Evolutionary conservation across 345 rosid species (phyloP), one percentile per base, ranked within the genome.

Genomic region (Ceriops decandra): DNA sequence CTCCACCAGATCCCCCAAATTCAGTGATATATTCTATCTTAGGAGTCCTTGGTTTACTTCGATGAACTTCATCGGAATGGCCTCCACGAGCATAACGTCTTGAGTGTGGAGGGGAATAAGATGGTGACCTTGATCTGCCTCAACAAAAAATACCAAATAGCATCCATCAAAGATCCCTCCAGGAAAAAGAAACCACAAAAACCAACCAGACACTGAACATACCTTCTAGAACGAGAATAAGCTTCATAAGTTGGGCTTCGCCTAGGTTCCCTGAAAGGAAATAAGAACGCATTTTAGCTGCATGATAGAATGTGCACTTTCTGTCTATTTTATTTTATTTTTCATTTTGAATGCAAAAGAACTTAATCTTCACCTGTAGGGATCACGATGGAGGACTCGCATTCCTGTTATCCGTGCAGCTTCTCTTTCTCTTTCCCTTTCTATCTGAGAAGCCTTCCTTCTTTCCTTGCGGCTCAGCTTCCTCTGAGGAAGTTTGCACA

Each of bases 391-490:
- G 58, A 87, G 83, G 69, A 84, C 85, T 63, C 85, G 82, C 27
- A 85, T 82, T 72, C 95, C 99, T 2, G 84, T 76, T 73, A 76
- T 62, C 64, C 96, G 70, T 27, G 92, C 83, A 66, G 88, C 82
- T 77, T 88, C 99, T 80, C 87, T 85, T 74, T 95, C 97, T 81
- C 82, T 87, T 77, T 95, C 97, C 83, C 98, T 90, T 79, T 88
- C 99, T 69, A 86, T 81, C 70, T 91, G 95, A 67, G 98, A 95
- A 72, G 89, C 96, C 81, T 95, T 95, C 68, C 96, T 88, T 81
- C 99, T 87, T 84, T 95, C 99, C 75, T 95, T 95, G 19, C 99
- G 96, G 82, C 99, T 95, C 46, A 95, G 79, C 76, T 95, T 95
- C 78, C 87, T 87, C 99, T 95, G 73, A 74, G 81, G 16, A 24